These are phyloP conservation scores for Imleria badia DNA, from an alignment of 768 basidiomycete genomes.

Conservation along the genomic window DNA sequence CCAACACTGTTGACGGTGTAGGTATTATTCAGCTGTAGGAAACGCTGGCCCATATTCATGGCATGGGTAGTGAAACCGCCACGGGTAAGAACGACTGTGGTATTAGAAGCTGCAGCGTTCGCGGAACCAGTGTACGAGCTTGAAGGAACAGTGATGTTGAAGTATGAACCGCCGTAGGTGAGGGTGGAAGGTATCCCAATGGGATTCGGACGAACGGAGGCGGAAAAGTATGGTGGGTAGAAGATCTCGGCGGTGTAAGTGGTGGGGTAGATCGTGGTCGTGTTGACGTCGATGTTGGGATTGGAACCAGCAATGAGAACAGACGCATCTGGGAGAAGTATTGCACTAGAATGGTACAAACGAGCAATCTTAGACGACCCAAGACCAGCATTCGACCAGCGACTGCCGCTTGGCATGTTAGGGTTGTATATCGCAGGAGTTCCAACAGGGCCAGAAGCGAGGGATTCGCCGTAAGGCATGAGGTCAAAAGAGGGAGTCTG, in stretches of 20 bases:
- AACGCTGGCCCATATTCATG: slow-evolving; percentile 91
- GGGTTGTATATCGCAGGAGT: slow-evolving; percentile 84
- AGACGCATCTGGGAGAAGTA: slow-evolving; percentile 83
- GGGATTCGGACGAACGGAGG: slow-evolving; percentile 65
- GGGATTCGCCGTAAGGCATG: slow-evolving; percentile 74
- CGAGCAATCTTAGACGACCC: slow-evolving; percentile 66
- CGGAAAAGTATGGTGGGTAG: slow-evolving; percentile 87
- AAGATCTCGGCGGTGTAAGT: slow-evolving; percentile 84
- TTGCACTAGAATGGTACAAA: slow-evolving; percentile 89
- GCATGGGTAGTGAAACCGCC: slow-evolving; percentile 84
- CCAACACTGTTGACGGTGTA: slow-evolving; percentile 80
- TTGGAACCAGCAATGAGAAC: slow-evolving; percentile 92
- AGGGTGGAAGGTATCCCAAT: slow-evolving; percentile 71
- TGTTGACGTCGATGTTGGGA: slow-evolving; percentile 86
- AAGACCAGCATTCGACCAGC: slow-evolving; percentile 74
- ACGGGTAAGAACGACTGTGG: slow-evolving; percentile 78
- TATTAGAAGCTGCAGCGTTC: slow-evolving; percentile 71
- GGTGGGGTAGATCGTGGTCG: slow-evolving; percentile 64
- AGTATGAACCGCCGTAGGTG: slow-evolving; percentile 79
- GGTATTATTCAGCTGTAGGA: slow-evolving; percentile 79
- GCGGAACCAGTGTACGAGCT: slow-evolving; percentile 62
- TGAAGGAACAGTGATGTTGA: slow-evolving; percentile 72
- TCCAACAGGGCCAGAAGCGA: slow-evolving; percentile 78
- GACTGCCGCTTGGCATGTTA: slow-evolving; percentile 62
- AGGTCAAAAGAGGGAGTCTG: slow-evolving; percentile 37